Base-by-base conservation (phyloP, 163 green algal genomes). In the Chlamydomonas reinhardtii region DNA sequence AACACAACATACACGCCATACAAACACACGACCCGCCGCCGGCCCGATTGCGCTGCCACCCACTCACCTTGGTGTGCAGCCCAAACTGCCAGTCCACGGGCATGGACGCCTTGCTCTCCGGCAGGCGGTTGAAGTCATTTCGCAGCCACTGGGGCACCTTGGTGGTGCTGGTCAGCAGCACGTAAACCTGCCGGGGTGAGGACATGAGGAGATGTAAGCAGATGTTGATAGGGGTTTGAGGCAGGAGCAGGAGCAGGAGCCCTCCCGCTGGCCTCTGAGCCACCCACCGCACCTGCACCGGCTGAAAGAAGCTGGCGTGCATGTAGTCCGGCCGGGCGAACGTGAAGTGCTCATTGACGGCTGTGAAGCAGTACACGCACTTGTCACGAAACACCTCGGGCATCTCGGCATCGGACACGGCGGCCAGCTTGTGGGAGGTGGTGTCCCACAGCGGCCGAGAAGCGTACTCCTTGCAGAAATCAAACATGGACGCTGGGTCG, bases 331-430 rank as follows among this genome's bases (percentile, higher is more conserved):
- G 71, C 12, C 71, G 37, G 1, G 12, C 15, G n/a, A 79, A 79
- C 29, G 73, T 79, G 48, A 68, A 79, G 73, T 66, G 48, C n/a
- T 79, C 73, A n/a, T 79, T 79, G n/a, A 66, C 73, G 48, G 73
- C 48, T 12, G 73, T 65, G 48, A 79, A 79, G 48, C 29, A 31
- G 73, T 68, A 19, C n/a, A 79, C 48, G 48, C 6, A 2, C n/a
- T 22, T 25, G 35, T 37, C 16, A 22, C 35, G 35, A 4, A 31
- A 37, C 39, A 17, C 27, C 29, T 62, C n/a, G 20, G 27, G 72
- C 39, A 22, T 48, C n/a, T 64, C 19, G 2, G 20, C 22, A 12
- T 31, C 15, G 6, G 22, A 37, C 70, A 56, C 48, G 48, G 48
- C 48, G 9, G 25, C 70, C 35, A 77, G 43, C 39, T 27, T 64